Evolutionary conservation across 345 rosid species (phyloP), one percentile per base, ranked within the genome.

Genomic region (Luvunga scandens): DNA sequence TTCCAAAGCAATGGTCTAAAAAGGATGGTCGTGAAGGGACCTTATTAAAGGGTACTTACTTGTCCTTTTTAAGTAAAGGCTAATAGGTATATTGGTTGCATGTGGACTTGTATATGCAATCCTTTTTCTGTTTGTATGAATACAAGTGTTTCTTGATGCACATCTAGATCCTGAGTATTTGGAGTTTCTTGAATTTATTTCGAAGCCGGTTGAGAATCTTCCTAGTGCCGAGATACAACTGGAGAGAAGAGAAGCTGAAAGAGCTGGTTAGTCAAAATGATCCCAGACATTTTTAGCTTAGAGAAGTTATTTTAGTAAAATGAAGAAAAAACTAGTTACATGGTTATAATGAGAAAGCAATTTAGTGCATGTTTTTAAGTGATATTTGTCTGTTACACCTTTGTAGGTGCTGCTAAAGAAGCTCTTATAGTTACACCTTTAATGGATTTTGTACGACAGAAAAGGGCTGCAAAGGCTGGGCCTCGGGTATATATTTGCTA

Each of bases 211-310:
- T 9, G 93, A 92, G 85, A 90, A 89, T 82, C 94, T 88, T 80
- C 93, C 93, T 22, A 92, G 93, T 84, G 94, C 92, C 30, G 97
- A 87, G 81, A 84, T 88, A 80, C 97, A 90, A 79, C 67, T 92
- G 84, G 94, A 92, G 78, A 85, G 90, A 84, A 87, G 80, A 75
- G 94, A 90, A 84, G 91, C 89, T 19, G 97, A 92, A 79, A 84
- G 88, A 87, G 81, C 89, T 70, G 92, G 97, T 92, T 69, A 75
- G 88, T 84, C 6, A 9, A 19, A 67, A 36, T 16, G 59, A 69
- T 67, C 50, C 56, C 48, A 24, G 38, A 22, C 38, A 21, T 83
- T 13, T 30, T 22, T 13, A 9, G 45, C 57, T 21, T 13, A 38
- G 48, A n/a, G 25, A 30, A 69, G 9, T 66, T 38, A 24, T 63